Evolutionary conservation across 495 filamentous ascomycete genomes (phyloP), one percentile per base, ranked within the genome.

Genomic region (Antarctomyces pellizariae): DNA sequence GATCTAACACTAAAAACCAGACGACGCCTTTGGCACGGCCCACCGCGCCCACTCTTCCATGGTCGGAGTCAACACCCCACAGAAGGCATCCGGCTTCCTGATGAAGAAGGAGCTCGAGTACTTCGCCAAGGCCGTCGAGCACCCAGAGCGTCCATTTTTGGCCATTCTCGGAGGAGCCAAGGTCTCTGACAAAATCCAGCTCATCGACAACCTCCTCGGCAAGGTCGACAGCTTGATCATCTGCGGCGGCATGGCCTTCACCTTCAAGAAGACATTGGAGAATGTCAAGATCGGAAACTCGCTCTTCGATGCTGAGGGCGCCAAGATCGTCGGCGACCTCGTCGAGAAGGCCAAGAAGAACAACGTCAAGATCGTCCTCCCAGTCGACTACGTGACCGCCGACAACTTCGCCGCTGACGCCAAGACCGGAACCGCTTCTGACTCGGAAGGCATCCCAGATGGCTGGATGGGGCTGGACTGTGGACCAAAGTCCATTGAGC

Each of bases 71-170:
- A 70, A 93, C 33, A 73, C 95, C 13, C 82, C 86, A 27, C 77
- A 92, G 49, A 92, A 84, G 59, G 86, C 86, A 4, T 74, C 83
- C 28, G 86, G 86, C 26, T 95, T 92, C 69, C 71, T 99, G 39
- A 75, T 99, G 57, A 99, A 99, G 75, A 99, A 95, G 62, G 86
- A 99, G 53, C 77, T 99, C 25, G 84, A 95, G 44, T 99, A 95
- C 70, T 99, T 99, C 49, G 86, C 86, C 30, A 66, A 91, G 60
- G 86, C 84, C 17, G 75, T 99, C 18, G 86, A 99, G 59, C 65
- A 63, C 38, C 86, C 86, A 19, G 59, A 83, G 57, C 70, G 82
- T 14, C 89, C 89, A 32, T 99, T 99, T 75, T 76, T 99, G 10
- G 89, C 86, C 48, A 95, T 99, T 48, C 73, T 99, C 3, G 86